Evolutionary conservation across 202 grass and related monocot genomes (phyloP), one percentile per base, ranked within the genome.

Genomic region (Zoysia matrella): DNA sequence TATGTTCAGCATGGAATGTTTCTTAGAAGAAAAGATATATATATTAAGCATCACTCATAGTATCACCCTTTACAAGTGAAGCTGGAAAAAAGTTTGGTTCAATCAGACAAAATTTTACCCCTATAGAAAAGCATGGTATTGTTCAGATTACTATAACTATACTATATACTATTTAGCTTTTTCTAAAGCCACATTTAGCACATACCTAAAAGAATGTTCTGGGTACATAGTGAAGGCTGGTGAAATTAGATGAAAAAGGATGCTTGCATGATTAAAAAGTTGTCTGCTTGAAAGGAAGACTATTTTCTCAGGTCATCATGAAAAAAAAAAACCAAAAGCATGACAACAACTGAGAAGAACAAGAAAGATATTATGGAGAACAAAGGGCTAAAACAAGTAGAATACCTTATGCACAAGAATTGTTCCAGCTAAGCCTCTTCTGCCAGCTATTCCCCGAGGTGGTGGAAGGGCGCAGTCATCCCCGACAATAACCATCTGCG

Each of bases 401-500:
- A 36, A 36, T 93, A 36, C 30, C 30, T 36, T 36, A 36, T 36
- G 30, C 30, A 36, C 30, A 36, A 36, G 30, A 36, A 36, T 36
- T 36, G 30, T 36, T 36, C 30, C 30, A 36, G 30, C 30, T 36
- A 36, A 36, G 30, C 30, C 30, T 36, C 30, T 36, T 36, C 30
- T 36, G 30, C 30, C 30, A 36, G 30, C 30, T 36, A 36, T 36
- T 36, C 30, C 30, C 30, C 30, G 30, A 36, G 30, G 30, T 36
- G 30, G 30, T 36, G 30, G 30, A 36, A 36, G 30, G 30, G 30
- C 30, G 30, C 30, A 36, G 30, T 36, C 30, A 36, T 36, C 30
- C 30, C 30, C 30, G 87, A 99, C 93, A 87, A 99, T 91, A 78
- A 96, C 97, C 91, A 96, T 96, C 97, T 99, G 72, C 71, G 85